Evolutionary conservation across 257 asterid genomes (phyloP).

Genomic region (Ajuga chamaepitys): DNA sequence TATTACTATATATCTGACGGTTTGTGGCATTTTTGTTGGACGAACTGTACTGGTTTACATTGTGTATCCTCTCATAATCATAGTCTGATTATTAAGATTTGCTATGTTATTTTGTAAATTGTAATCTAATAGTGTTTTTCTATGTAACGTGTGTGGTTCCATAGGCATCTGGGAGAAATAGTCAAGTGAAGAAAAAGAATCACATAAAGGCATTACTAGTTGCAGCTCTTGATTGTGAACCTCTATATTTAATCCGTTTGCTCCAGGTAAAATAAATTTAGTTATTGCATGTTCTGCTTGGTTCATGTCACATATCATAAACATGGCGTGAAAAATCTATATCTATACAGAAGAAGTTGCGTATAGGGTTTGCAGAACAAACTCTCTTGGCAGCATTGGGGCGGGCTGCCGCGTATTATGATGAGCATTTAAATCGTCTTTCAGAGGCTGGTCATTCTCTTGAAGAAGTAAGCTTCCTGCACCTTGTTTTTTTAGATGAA

Average conservation of each 20-base stretch:
- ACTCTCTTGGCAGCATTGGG: slow-evolving; percentile 86
- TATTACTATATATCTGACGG: not conserved
- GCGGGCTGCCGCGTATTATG: slow-evolving; percentile 68
- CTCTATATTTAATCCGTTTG: slow-evolving; percentile 85
- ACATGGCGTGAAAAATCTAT: slow-evolving; percentile 28
- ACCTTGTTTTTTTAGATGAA: no score
- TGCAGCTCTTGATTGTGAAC: slow-evolving; percentile 97
- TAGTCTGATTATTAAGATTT: no score
- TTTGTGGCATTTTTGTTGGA: not conserved
- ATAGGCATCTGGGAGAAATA: slow-evolving; percentile 93
- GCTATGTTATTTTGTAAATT: no score
- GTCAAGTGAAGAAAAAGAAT: slow-evolving; percentile 89
- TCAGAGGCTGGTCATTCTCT: slow-evolving; percentile 50
- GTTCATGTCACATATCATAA: slow-evolving; percentile 16
- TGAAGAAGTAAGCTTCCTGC: slow-evolving; percentile 56
- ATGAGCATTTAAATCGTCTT: slow-evolving; percentile 53
- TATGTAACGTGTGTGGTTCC: slow-evolving; percentile 10
- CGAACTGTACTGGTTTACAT: not conserved
- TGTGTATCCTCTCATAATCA: no score
- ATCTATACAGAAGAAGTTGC: slow-evolving; percentile 79
- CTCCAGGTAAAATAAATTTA: slow-evolving; percentile 59
- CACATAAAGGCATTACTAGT: slow-evolving; percentile 77
- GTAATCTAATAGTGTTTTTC: not conserved
- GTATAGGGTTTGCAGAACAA: slow-evolving; percentile 89
- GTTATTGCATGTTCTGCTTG: slow-evolving; percentile 5